Conservation (phyloP, 352 stramenopile species). For the Globisporangium splendens region DNA sequence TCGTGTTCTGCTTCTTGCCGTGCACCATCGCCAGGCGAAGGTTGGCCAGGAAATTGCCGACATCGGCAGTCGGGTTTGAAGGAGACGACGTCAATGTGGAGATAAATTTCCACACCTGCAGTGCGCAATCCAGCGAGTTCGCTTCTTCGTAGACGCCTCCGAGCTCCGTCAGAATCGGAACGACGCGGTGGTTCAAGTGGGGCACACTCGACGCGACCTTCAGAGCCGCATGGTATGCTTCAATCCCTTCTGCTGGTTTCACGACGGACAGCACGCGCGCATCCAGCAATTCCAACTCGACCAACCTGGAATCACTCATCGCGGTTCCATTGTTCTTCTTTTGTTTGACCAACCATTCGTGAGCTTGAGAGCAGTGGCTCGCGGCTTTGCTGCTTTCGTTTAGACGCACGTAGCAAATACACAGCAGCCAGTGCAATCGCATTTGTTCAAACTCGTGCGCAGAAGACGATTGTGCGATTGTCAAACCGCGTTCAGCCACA, state of each 20-base stretch:
- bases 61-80: neutral
- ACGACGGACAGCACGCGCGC: slow-evolving; percentile 41
- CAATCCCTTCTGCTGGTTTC: slow-evolving; percentile 18
- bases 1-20: slow-evolving; percentile 56
- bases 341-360: slow-evolving; percentile 20
- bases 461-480: slow-evolving; percentile 12
- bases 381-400: slow-evolving; percentile 15
- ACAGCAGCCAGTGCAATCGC: slow-evolving; percentile 45
- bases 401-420: slow-evolving; percentile 18
- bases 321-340: slow-evolving; percentile 12
- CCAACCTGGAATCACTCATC: neutral
- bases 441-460: slow-evolving; percentile 16
- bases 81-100: slow-evolving; percentile 1
- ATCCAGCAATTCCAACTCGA: slow-evolving; percentile 29
- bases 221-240: slow-evolving; percentile 30
- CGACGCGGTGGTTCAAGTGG: slow-evolving; percentile 15
- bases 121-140: slow-evolving; percentile 38
- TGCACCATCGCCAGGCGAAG: slow-evolving; percentile 62
- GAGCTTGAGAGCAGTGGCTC: slow-evolving; percentile 15
- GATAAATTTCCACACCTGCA: slow-evolving; percentile 67
- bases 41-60: slow-evolving; percentile 44
- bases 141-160: slow-evolving; percentile 51
- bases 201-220: slow-evolving; percentile 2
- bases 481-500: slow-evolving; percentile 39
- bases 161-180: slow-evolving; percentile 57